phyloP scores from a whole-genome alignment of 495 filamentous ascomycete genomes.

The Penicillium egyptiacum region DNA sequence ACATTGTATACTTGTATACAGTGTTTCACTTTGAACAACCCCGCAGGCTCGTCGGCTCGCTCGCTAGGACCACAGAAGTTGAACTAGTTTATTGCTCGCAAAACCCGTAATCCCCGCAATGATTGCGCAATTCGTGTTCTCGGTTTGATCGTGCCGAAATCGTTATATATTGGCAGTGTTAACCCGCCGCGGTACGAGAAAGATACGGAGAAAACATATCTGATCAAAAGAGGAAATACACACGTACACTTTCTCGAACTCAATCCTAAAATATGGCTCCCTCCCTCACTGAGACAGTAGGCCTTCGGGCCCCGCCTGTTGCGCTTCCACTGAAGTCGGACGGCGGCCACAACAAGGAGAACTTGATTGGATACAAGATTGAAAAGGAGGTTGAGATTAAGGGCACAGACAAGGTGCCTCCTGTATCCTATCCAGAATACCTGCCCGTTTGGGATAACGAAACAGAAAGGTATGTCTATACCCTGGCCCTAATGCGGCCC shows the following conservation, averaged over 20 bases:
- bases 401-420: constrained; percentile 44
- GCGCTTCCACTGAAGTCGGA: constrained; percentile 37
- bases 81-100: neutral
- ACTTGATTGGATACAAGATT: constrained; percentile 53
- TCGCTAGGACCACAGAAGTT: neutral
- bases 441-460: constrained; percentile 72
- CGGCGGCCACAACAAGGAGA: constrained; percentile 62
- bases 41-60: constrained; percentile 4
- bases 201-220: neutral
- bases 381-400: constrained; percentile 44
- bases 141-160: constrained; percentile 13
- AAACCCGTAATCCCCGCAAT: constrained; percentile 15
- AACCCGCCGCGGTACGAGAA: neutral
- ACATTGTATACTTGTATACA: neutral
- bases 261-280: constrained; percentile 40
- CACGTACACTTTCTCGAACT: neutral
- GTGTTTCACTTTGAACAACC: neutral
- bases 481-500: neutral
- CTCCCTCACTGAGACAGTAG: constrained; percentile 48
- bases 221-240: neutral
- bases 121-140: constrained; percentile 16
- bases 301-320: constrained; percentile 36
- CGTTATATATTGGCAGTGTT: constrained; percentile 10
- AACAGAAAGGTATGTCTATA: constrained; percentile 35
- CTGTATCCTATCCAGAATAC: constrained; percentile 68